These are phyloP conservation scores for Fraxinus velutina DNA, from an alignment of 305 asterid species.

Conservation along the genomic window DNA sequence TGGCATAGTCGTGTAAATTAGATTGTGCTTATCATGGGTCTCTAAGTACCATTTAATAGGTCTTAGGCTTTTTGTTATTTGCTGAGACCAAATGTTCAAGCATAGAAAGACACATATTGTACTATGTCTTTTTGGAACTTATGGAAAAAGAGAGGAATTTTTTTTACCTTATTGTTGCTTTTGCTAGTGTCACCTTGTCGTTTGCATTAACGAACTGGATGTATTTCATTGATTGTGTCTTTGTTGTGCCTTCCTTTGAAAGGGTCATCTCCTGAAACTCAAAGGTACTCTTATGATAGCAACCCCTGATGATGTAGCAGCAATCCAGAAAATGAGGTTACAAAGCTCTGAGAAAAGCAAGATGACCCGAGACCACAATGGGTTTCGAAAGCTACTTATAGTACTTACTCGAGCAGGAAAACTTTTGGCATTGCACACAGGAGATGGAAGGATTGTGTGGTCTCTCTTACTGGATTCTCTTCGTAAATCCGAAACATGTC, in stretches of 20 bases:
- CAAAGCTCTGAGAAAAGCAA: slow-evolving; percentile 82
- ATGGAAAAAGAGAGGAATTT: not conserved
- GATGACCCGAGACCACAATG: slow-evolving; percentile 91
- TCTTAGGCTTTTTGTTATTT: slow-evolving; percentile 6
- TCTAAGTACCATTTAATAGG: not conserved
- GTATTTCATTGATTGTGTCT: slow-evolving; percentile 28
- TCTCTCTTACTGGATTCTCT: slow-evolving; percentile 61
- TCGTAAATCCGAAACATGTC: slow-evolving; percentile 64
- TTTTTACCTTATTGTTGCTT: slow-evolving; percentile 12
- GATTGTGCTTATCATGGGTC: not conserved
- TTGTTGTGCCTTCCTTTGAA: slow-evolving; percentile 23
- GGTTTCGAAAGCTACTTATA: slow-evolving; percentile 72
- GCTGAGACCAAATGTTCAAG: slow-evolving; percentile 9
- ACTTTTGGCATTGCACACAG: slow-evolving; percentile 83
- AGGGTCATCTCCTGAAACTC: slow-evolving; percentile 95
- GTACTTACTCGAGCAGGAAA: slow-evolving; percentile 90
- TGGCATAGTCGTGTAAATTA: not conserved
- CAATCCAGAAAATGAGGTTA: slow-evolving; percentile 72
- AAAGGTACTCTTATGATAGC: slow-evolving; percentile 93
- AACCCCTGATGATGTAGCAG: slow-evolving; percentile 80
- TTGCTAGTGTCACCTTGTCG: slow-evolving; percentile 5
- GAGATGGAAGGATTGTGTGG: slow-evolving; percentile 88
- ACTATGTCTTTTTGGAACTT: slow-evolving; percentile 3
- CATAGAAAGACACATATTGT: slow-evolving; percentile 5
- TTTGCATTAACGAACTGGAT: slow-evolving; percentile 7